These are phyloP conservation scores for Curvularia verruculosa DNA, from an alignment of 2,329 filamentous ascomycete species.

Conservation along the genomic window DNA sequence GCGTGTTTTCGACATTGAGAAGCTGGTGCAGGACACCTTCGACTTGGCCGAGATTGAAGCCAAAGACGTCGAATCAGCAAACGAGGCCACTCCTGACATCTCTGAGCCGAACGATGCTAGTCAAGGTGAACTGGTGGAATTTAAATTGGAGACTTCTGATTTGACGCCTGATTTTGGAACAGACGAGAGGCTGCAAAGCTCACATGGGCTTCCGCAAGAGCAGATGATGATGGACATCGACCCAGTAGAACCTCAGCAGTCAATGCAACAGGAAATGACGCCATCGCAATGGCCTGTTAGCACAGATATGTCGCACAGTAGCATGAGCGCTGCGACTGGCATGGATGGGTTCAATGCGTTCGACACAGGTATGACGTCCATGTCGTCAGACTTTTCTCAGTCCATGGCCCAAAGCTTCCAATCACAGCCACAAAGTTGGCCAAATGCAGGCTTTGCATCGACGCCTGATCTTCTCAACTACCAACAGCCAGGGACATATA, in stretches of 20 bases:
- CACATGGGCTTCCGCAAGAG: constrained; percentile 40
- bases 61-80: constrained; percentile 34
- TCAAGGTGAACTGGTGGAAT: constrained; percentile 43
- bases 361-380: constrained; percentile 37
- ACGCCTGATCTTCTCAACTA: constrained; percentile 44
- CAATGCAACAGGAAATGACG: constrained; percentile 38
- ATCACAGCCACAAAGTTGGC: constrained; percentile 38
- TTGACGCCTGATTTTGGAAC: constrained; percentile 31
- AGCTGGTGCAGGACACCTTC: constrained; percentile 65
- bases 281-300: constrained; percentile 45
- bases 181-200: constrained; percentile 37
- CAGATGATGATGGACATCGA: constrained; percentile 47
- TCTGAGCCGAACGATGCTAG: constrained; percentile 34
- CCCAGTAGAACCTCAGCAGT: constrained; percentile 39
- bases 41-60: constrained; percentile 55
- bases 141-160: constrained; percentile 44
- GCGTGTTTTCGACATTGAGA: constrained; percentile 59
- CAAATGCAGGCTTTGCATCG: constrained; percentile 44
- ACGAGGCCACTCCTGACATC: constrained; percentile 32
- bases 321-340: constrained; percentile 34
- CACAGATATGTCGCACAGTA: constrained; percentile 39
- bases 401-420: constrained; percentile 42
- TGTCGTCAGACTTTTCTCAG: constrained; percentile 42
- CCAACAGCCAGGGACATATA: constrained; percentile 39
- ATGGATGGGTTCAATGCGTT: constrained; percentile 42